Base-by-base conservation (phyloP, 176 grass and related monocot species). In the Zizania latifolia region DNA sequence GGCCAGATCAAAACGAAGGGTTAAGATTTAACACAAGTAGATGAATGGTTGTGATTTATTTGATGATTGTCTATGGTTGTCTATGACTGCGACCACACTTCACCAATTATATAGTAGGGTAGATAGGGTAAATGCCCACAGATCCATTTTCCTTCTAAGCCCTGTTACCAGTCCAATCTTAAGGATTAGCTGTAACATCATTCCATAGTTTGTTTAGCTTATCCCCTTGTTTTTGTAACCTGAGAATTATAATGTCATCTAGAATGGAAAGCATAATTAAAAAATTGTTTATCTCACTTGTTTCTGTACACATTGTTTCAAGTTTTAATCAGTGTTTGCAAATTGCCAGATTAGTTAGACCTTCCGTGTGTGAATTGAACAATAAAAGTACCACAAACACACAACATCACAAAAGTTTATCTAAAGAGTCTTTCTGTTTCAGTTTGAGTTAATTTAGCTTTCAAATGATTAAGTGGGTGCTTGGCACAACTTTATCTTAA, bases 151-250 rank as follows among this genome's bases (percentile, higher is more conserved):
- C 33, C 80, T 98, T 98, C 35, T 54, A 40, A 70, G 76, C 54
- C 19, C 91, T 75, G 64, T 98, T 69, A 75, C 94, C 94, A 4
- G 1, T 61, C 94, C 94, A 98, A 60, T 94, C 71, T 45, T 65
- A 75, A 27, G 91, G 91, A 46, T 41, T 84, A 15, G 33, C n/a
- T 71, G 90, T 11, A 86, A 94, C 59, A 86, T 98, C 88, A 81
- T 83, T 40, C 94, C 94, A 98, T 75, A 81, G 65, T 15, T 51
- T 73, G 38, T 26, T 87, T 31, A 34, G 21, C 33, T 83, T 88
- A 51, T 78, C 68, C n/a, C 0, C 22, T 89, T 97, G 66, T 17
- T 51, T 57, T 26, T 72, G 50, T 58, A 86, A 24, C 46, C 83
- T 83, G 80, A 66, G 2, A n/a, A 75, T 50, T 37, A 78, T 40